Conservation (phyloP, 2,329 filamentous ascomycete genomes). For the Epichloe festucae region DNA sequence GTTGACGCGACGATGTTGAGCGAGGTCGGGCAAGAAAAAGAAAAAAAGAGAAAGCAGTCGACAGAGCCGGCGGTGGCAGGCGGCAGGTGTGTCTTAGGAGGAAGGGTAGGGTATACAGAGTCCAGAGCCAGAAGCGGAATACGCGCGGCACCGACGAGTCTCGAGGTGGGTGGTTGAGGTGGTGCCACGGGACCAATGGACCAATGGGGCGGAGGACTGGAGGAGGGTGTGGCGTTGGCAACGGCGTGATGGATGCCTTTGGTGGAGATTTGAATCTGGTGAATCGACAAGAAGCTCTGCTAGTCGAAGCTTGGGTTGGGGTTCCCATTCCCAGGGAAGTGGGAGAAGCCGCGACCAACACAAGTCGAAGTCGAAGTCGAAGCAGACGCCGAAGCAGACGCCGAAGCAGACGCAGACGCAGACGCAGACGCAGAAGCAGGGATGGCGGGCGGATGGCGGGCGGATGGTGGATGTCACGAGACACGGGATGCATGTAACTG, state of each 20-base stretch:
- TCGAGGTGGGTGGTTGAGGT: too few relatives aligned
- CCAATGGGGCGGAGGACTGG: neutral
- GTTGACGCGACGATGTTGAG: too few relatives aligned
- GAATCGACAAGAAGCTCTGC: neutral
- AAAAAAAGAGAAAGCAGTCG: too few relatives aligned
- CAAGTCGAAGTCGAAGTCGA: neutral
- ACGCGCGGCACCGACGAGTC: constrained; percentile 1
- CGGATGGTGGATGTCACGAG: too few relatives aligned
- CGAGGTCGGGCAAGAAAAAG: neutral
- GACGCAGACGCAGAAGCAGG: neutral
- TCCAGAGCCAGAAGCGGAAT: neutral
- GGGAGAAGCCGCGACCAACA: neutral
- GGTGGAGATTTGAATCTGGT: too few relatives aligned
- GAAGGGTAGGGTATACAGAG: neutral
- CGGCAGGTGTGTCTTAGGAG: too few relatives aligned
- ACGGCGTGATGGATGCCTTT: too few relatives aligned
- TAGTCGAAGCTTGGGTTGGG: neutral
- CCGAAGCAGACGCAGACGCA: too few relatives aligned
- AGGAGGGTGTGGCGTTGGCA: neutral
- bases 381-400: neutral
- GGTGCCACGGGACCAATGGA: constrained; percentile 1
- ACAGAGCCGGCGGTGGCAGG: too few relatives aligned
- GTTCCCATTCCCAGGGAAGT: too few relatives aligned
- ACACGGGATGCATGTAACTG: too few relatives aligned
- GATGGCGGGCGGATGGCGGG: neutral